Base-by-base conservation (phyloP, 2,329 filamentous ascomycete genomes). In the Alternaria consortialis region DNA sequence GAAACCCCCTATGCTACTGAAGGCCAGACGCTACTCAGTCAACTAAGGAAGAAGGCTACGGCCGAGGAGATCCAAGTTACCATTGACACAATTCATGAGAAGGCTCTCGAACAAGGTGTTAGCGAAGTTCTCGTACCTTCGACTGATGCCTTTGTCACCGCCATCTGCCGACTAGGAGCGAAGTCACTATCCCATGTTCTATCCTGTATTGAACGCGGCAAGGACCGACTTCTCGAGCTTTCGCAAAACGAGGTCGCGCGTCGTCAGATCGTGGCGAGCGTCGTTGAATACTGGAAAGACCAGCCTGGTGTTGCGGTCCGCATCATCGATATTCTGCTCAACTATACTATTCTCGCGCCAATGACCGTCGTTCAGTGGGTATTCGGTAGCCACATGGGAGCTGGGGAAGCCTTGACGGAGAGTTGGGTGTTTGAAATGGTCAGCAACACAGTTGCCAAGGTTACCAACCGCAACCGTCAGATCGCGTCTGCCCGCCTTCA, bases 121-220 rank as follows among this genome's bases (percentile, higher is more conserved):
- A 71, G 80, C 0, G 93, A 97, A 63, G 90, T 93, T 4, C 84
- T 95, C 40, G 87, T 97, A 15, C 85, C 90, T n/a, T 95, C 92
- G 65, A 97, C 93, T 5, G 95, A 98, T 76, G 93, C 93, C 40
- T 97, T 97, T 74, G 90, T 97, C 74, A 99, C 94, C 0, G 90
- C 92, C 20, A 94, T 99, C 68, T 95, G 94, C 82, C 95, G 89
- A 80, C 90, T 97, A 50, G 95, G 95, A 44, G 94, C 92, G 66
- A 99, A 99, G 80, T 97, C 94, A 0, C 87, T 99, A 32, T 97
- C 94, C 12, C 95, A 99, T 78, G 93, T 97, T 4, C 87, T 99
- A 15, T 96, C 94, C 8, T 97, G 92, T 77, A 97, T 99, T 67
- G 95, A 99, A 79, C 91, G 95, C 60, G 94, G 91, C 80, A 97